Conservation (phyloP, 345 rosid genomes). For the Sapria himalayana region DNA sequence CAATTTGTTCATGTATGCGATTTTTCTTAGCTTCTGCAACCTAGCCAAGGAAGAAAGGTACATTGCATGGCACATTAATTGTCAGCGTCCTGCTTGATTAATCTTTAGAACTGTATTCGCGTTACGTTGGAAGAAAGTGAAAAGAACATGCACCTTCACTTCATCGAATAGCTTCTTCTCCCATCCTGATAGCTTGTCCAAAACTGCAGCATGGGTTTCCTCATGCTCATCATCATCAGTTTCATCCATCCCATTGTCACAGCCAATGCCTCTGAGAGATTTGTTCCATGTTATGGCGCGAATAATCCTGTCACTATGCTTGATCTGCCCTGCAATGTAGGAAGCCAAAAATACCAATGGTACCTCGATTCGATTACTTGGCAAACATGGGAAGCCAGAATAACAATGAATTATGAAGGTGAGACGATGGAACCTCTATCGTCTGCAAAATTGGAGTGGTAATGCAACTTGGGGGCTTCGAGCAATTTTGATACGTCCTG, state of each 20-base stretch:
- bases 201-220: slow-evolving; percentile 79
- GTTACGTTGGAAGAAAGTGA: no score
- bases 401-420: background rate
- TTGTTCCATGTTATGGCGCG: slow-evolving; percentile 90
- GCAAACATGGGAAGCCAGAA: background rate
- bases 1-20: slow-evolving; percentile 75
- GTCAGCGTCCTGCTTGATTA: no score
- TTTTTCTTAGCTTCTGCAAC: slow-evolving; percentile 77
- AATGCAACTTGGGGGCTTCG: slow-evolving; percentile 81
- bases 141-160: slow-evolving; percentile 45
- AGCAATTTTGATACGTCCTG: slow-evolving; percentile 73
- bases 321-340: slow-evolving; percentile 40
- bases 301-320: slow-evolving; percentile 90
- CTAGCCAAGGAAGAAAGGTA: background rate
- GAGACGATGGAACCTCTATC: slow-evolving; percentile 36
- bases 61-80: background rate
- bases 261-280: slow-evolving; percentile 39
- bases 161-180: slow-evolving; percentile 94
- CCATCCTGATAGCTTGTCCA: slow-evolving; percentile 92
- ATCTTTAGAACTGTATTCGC: no score
- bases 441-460: slow-evolving; percentile 87
- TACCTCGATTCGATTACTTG: background rate
- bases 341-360: background rate
- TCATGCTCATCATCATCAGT: slow-evolving; percentile 47
- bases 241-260: slow-evolving; percentile 43